Conservation (phyloP, 805 yeast species). For the Blastobotrys muscicola region DNA sequence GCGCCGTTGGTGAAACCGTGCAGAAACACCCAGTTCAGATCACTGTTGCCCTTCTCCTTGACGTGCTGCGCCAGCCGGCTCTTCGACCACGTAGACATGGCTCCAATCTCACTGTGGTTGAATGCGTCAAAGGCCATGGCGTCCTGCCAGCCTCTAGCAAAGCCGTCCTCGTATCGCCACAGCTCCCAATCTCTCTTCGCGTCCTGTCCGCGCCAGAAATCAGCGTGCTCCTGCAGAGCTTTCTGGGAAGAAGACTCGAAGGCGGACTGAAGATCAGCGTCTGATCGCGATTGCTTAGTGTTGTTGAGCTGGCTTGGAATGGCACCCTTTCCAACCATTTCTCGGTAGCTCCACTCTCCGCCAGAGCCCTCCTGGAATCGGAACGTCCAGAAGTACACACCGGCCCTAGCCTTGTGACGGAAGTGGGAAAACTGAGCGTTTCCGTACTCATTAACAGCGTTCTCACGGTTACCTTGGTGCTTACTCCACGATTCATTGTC, state of each 20-base stretch:
- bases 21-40: constrained; percentile 77
- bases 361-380: constrained; percentile 85
- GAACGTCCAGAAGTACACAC: constrained; percentile 84
- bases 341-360: constrained; percentile 91
- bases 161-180: constrained; percentile 74
- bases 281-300: neutral
- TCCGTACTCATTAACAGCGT: constrained; percentile 55
- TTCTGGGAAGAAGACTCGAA: constrained; percentile 33
- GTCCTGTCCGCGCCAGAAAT: constrained; percentile 60
- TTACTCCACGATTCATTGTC: constrained; percentile 69
- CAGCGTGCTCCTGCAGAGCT: constrained; percentile 39
- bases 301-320: constrained; percentile 30
- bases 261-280: neutral
- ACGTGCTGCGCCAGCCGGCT: constrained; percentile 59
- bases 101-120: constrained; percentile 64
- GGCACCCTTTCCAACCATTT: constrained; percentile 60
- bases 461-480: constrained; percentile 36
- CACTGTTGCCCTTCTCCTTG: constrained; percentile 42
- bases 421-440: constrained; percentile 41
- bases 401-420: constrained; percentile 48
- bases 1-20: constrained; percentile 71
- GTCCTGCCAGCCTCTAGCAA: constrained; percentile 67
- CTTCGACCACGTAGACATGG: constrained; percentile 56
- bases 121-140: constrained; percentile 56
- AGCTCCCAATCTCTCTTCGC: constrained; percentile 61